Percentiles rank a stretch among this genome's conserved stretches.
Evolutionary conservation across 2,329 filamentous ascomycete species (phyloP).

Genomic region (Cladobotryum mycophilum): DNA sequence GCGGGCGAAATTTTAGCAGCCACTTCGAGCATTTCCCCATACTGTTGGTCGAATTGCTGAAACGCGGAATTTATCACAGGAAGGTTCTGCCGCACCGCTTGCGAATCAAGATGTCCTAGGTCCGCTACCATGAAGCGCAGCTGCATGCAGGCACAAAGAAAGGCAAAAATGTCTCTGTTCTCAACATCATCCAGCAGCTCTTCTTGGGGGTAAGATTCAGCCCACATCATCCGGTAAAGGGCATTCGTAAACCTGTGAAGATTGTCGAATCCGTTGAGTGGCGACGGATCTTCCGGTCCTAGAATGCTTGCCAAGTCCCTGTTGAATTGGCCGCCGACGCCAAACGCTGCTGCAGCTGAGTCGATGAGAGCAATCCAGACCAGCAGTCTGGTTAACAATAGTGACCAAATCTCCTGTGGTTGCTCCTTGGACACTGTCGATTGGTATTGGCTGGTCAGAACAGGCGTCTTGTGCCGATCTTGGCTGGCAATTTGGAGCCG

Average conservation of each 20-base stretch:
- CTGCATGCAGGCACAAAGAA: slow-evolving; percentile 25
- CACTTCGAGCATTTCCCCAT: slow-evolving; percentile 21
- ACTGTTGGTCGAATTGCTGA: slow-evolving; percentile 16
- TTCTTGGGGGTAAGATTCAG: slow-evolving; percentile 25
- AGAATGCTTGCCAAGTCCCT: slow-evolving; percentile 17
- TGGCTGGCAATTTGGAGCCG: slow-evolving; percentile 1
- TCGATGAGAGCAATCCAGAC: slow-evolving; percentile 28
- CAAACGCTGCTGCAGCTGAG: slow-evolving; percentile 23
- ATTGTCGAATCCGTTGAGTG: slow-evolving; percentile 19
- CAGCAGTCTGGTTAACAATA: slow-evolving; percentile 28
- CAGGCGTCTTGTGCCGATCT: slow-evolving; percentile 6
- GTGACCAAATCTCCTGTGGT: slow-evolving; percentile 17
- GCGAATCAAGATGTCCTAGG: slow-evolving; percentile 19
- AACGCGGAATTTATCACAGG: slow-evolving; percentile 17
- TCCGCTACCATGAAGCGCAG: slow-evolving; percentile 27
- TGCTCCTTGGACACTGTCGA: background rate
- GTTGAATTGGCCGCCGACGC: slow-evolving; percentile 28
- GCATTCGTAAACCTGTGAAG: slow-evolving; percentile 28
- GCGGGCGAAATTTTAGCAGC: slow-evolving; percentile 19
- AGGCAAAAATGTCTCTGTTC: slow-evolving; percentile 26
- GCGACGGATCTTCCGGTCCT: slow-evolving; percentile 2
- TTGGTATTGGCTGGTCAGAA: background rate
- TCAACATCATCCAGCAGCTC: slow-evolving; percentile 31
- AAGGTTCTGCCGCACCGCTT: slow-evolving; percentile 16
- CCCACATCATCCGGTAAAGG: slow-evolving; percentile 28